These are phyloP conservation scores for Aegilops speltoides DNA, from an alignment of 176 grass and related monocot genomes.

Conservation along the genomic window DNA sequence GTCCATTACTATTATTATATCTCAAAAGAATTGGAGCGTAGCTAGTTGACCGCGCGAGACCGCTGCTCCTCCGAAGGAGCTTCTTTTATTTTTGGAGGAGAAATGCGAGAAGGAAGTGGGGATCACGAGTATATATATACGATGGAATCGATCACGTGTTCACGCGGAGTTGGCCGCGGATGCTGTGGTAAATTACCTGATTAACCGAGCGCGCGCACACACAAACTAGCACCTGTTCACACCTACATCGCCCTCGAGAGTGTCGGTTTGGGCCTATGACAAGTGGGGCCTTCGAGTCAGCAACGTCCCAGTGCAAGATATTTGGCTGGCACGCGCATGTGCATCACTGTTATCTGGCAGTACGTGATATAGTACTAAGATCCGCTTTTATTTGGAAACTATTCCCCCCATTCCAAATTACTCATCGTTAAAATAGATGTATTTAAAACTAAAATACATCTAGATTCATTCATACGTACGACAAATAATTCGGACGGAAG, in stretches of 20 bases:
- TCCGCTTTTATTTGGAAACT: background rate
- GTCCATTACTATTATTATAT: background rate
- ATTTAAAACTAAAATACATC: too few relatives aligned
- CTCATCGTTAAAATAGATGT: too few relatives aligned
- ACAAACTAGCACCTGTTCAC: background rate
- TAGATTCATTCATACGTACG: too few relatives aligned
- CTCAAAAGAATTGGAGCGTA: background rate
- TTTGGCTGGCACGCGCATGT: background rate
- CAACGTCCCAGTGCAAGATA: background rate
- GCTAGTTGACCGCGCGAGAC: background rate
- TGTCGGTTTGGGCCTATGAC: background rate
- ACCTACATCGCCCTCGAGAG: background rate
- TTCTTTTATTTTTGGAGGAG: background rate
- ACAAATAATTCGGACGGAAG: too few relatives aligned
- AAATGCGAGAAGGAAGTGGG: background rate
- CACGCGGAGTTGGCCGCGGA: too few relatives aligned
- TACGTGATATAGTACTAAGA: background rate
- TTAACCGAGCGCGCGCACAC: background rate
- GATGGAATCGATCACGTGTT: too few relatives aligned
- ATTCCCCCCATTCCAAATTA: too few relatives aligned
- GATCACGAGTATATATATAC: background rate
- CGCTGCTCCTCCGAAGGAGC: background rate
- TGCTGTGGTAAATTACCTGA: background rate
- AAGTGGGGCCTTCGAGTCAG: background rate
- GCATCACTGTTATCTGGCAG: background rate